Conservation (phyloP, 1,284 basidiomycete genomes). For the Marasmius fiardii region DNA sequence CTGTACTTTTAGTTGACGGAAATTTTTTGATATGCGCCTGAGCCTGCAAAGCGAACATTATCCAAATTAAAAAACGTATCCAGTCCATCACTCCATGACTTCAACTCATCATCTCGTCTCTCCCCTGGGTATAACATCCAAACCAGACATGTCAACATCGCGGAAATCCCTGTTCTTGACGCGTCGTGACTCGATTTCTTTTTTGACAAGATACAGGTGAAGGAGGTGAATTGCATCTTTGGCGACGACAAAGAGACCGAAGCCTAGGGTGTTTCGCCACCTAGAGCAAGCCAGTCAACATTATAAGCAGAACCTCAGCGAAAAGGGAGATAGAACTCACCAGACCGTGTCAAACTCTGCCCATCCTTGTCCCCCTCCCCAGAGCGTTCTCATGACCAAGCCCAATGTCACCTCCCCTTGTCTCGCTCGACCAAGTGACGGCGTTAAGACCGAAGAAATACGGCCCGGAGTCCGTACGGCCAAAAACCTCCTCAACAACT, state of each 20-base stretch:
- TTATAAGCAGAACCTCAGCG: not conserved
- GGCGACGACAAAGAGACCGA: conserved; percentile 63
- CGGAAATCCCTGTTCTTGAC: conserved; percentile 67
- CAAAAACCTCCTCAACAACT: not conserved
- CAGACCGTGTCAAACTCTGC: conserved; percentile 69
- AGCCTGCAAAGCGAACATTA: too few relatives aligned
- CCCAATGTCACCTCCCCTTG: conserved; percentile 29
- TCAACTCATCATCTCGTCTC: not conserved
- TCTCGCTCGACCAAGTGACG: conserved; percentile 8
- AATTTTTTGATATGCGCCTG: too few relatives aligned
- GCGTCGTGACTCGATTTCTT: conserved; percentile 60
- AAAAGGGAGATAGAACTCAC: conserved; percentile 31
- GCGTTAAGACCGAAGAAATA: not conserved
- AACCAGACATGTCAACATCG: conserved; percentile 59
- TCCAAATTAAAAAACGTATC: too few relatives aligned
- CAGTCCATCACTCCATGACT: not conserved
- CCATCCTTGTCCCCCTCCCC: conserved; percentile 58
- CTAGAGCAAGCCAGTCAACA: conserved; percentile 19
- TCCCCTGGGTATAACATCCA: conserved; percentile 51
- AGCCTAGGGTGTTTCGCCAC: conserved; percentile 72
- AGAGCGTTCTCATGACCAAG: conserved; percentile 42
- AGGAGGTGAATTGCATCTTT: conserved; percentile 65
- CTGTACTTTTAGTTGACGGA: too few relatives aligned
- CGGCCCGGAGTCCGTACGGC: conserved; percentile 11
- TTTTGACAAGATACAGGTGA: conserved; percentile 65